Evolutionary conservation across 306 rosid species (phyloP), one percentile per base, ranked within the genome.

Genomic region (Lithocarpus polystachyus): DNA sequence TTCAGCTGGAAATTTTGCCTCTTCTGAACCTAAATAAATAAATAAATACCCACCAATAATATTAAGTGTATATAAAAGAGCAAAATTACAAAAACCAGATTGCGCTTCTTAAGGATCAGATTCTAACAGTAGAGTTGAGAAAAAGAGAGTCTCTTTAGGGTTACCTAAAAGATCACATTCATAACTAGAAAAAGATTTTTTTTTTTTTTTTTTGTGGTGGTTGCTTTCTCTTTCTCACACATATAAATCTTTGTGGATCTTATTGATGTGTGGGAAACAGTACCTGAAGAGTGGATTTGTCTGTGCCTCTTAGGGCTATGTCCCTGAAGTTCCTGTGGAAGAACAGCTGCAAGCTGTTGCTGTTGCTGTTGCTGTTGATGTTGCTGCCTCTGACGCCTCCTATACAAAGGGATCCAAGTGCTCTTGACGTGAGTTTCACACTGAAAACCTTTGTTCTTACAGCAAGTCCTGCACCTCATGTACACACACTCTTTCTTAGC

Each of bases 391-490:
- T 80, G 89, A 74, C 87, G 86, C 60, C 93, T 83, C 70, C 73
- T 79, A 70, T 83, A 76, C 1, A 81, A 82, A 72, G 93, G 90
- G 74, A 88, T 79, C 97, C 95, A 90, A 70, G 97, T 92, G 74
- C 96, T 90, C 52, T 80, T 86, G 64, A 92, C 64, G 79, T 90
- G 97, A 22, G 92, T 92, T 82, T 83, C 84, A 73, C 97, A 92
- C 5, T 71, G 73, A 75, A 90, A 87, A 2, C 90, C 93, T 83
- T 84, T 88, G 87, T 79, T 87, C 48, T 87, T 90, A 37, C 97
- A 92, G 73, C 97, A 92, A 77, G 82, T 88, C 72, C 91, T 92
- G 84, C 93, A 92, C 56, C 97, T 89, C 79, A 77, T 54, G 77
- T 84, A 86, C 53, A 20, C 28, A 81, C 97, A 92, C 59, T 83